Evolutionary conservation across 352 stramenopile species (phyloP), one percentile per base, ranked within the genome.

Genomic region (Phytophthora podocarpi): DNA sequence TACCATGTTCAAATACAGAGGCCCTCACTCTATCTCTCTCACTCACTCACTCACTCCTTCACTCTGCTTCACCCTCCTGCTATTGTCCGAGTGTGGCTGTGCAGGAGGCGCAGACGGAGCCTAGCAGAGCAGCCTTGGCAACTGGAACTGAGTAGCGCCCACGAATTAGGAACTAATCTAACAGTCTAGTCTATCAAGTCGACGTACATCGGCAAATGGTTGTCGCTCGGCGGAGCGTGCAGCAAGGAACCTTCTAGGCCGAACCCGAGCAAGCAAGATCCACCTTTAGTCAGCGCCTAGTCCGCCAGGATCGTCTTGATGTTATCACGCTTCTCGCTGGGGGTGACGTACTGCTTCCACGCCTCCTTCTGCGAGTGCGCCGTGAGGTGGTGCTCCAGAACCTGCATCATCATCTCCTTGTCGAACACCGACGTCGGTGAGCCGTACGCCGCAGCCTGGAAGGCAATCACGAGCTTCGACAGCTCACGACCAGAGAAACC

Each of bases 401-500:
- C 95, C 64, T 97, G 86, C 69, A 93, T 90, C 70, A 99, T 97
- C 68, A 97, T 90, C 45, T 95, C 75, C 64, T 96, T 90, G 64
- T 96, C 96, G 65, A 99, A 94, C 28, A 96, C 83, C 11, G 91
- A 96, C 47, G 92, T 96, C 27, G 93, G 79, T 34, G 91, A 98
- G 53, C 97, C 97, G 74, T 99, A 99, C 2, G 97, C 97, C 16
- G 96, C 87, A 13, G 97, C 96, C 83, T 99, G 97, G 96, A 98
- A 99, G 28, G 96, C 97, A 75, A 99, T 99, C 43, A 98, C 97
- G 35, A 99, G 85, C 90, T 99, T 99, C 35, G 95, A 98, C 64
- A 99, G 97, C 68, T 99, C 97, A 77, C 98, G 96, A 60, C 98
- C 98, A 23, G 95, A 99, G 74, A 99, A 99, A 30, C 97, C 97